These are phyloP conservation scores for Phialophora macrospora DNA, from an alignment of 2,329 filamentous ascomycete species.

Conservation along the genomic window DNA sequence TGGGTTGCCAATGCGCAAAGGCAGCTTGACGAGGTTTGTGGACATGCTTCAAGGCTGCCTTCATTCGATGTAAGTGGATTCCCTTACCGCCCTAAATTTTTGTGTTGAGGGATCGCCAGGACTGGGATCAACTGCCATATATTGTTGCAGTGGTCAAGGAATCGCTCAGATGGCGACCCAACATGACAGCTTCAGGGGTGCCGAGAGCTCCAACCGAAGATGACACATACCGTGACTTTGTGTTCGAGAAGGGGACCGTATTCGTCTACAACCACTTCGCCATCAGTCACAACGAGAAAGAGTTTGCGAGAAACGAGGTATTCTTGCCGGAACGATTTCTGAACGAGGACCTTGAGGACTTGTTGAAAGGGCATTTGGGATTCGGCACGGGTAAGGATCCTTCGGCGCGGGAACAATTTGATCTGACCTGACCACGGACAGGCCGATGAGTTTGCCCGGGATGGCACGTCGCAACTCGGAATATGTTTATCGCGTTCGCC, in stretches of 20 bases:
- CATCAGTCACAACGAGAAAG: slow-evolving; percentile 49
- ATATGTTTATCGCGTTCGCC: slow-evolving; percentile 40
- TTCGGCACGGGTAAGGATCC: slow-evolving; percentile 25
- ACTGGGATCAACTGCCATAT: slow-evolving; percentile 42
- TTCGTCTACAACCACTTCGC: slow-evolving; percentile 52
- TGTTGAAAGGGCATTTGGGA: slow-evolving; percentile 39
- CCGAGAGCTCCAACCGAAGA: slow-evolving; percentile 40
- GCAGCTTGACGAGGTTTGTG: slow-evolving; percentile 25
- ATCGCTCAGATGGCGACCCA: slow-evolving; percentile 45
- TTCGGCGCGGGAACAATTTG: neutral
- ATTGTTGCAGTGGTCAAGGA: slow-evolving; percentile 43
- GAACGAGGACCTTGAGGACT: slow-evolving; percentile 36
- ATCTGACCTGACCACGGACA: neutral
- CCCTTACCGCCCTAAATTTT: neutral
- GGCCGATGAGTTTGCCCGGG: slow-evolving; percentile 44
- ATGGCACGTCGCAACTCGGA: slow-evolving; percentile 43
- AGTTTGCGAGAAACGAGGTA: slow-evolving; percentile 26
- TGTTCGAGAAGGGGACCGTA: slow-evolving; percentile 55
- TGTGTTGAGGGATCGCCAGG: slow-evolving; percentile 27
- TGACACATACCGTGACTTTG: slow-evolving; percentile 49
- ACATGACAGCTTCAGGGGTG: slow-evolving; percentile 45
- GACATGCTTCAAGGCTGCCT: slow-evolving; percentile 15
- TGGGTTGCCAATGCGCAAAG: slow-evolving; percentile 21
- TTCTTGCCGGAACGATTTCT: slow-evolving; percentile 32
- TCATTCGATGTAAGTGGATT: slow-evolving; percentile 22